A percentile compares a stretch with the other conserved stretches of the same genome.
Conservation (phyloP, 768 basidiomycete genomes). For the Amanita subjunquillea region DNA sequence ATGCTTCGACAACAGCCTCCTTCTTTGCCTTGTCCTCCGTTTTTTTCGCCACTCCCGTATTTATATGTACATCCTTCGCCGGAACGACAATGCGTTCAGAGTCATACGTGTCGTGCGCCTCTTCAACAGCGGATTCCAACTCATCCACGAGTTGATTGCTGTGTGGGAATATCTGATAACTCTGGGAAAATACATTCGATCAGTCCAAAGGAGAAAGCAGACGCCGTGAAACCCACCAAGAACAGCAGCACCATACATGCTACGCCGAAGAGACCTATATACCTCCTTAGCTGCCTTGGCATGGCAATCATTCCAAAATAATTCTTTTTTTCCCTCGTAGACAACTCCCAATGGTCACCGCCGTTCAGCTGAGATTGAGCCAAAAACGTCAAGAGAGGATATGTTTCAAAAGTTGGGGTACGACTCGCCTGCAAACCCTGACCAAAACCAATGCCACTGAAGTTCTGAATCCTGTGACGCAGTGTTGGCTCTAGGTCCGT, state of each 20-base stretch:
- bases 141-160: not conserved
- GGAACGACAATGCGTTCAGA: not conserved
- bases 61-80: conserved; percentile 8
- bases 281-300: conserved; percentile 1
- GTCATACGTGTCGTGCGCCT: not conserved
- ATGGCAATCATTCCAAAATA: not conserved
- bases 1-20: conserved; percentile 66
- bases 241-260: not conserved
- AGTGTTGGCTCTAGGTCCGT: not conserved
- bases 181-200: not conserved
- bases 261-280: not conserved
- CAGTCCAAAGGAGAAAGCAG: not conserved
- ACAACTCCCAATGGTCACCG: not conserved
- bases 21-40: conserved; percentile 50
- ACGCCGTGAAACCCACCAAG: not conserved
- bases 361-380: not conserved
- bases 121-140: not conserved
- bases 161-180: not conserved
- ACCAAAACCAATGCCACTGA: not conserved
- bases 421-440: not conserved
- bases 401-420: no score
- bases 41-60: conserved; percentile 8
- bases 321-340: not conserved
- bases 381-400: not conserved
- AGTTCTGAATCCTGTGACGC: not conserved